A percentile compares a stretch with the other conserved stretches of the same genome.
These are phyloP conservation scores for Nitzschia palea DNA, from an alignment of 108 stramenopile genomes.

Conservation along the genomic window DNA sequence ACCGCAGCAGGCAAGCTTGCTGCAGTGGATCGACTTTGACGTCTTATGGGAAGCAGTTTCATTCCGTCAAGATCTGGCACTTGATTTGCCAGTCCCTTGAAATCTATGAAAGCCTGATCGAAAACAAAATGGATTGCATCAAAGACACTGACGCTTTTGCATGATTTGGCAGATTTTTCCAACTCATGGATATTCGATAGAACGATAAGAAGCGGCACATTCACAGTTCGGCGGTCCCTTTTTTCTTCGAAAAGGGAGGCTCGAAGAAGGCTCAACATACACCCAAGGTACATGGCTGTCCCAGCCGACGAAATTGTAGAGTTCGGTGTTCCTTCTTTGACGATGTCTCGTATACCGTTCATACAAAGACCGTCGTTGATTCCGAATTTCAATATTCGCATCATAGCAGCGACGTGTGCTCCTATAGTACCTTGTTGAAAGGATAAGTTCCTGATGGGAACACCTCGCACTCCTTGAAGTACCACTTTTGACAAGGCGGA, in stretches of 20 bases:
- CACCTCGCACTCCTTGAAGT: constrained; percentile 49
- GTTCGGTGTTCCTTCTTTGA: neutral
- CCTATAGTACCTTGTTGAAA: constrained; percentile 44
- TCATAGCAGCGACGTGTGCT: constrained; percentile 44
- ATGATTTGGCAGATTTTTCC: too few species aligned
- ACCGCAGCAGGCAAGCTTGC: constrained; percentile 68
- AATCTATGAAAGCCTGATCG: constrained; percentile 51
- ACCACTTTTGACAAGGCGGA: constrained; percentile 52
- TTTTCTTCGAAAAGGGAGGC: constrained; percentile 75
- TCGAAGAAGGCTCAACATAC: constrained; percentile 55
- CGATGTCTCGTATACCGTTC: neutral
- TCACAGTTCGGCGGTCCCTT: constrained; percentile 61
- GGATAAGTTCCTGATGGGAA: constrained; percentile 34
- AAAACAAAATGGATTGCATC: constrained; percentile 66
- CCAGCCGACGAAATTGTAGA: constrained; percentile 7
- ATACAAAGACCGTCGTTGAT: constrained; percentile 43
- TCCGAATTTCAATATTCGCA: constrained; percentile 44
- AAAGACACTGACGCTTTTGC: constrained; percentile 22
- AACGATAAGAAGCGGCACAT: constrained; percentile 59
- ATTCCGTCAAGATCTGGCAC: neutral
- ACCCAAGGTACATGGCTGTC: constrained; percentile 71
- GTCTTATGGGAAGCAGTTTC: constrained; percentile 16
- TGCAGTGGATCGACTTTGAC: constrained; percentile 58
- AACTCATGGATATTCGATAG: constrained; percentile 27
- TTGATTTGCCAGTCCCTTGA: constrained; percentile 23